Base-by-base conservation (phyloP, 208 protist species). In the Trypanosomatidae sp. region DNA sequence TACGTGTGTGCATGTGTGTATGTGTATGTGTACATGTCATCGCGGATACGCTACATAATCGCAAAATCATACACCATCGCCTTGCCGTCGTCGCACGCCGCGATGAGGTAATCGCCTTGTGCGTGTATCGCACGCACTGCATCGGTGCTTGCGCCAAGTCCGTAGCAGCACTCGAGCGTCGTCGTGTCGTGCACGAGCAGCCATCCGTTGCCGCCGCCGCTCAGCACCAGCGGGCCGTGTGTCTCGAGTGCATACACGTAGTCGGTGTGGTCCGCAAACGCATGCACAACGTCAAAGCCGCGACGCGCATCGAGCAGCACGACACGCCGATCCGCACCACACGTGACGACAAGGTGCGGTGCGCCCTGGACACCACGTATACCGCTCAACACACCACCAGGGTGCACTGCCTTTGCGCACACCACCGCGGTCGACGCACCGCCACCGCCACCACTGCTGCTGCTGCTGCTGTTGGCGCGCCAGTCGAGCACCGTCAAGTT, bases 71-170 rank as follows among this genome's bases (percentile, higher is more conserved):
- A 92, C 3, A 91, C 76, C 24, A 71, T 66, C 0, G 82, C 80
- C 2, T 88, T 88, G 11, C 82, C 82, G 51, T 94, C 86, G 56
- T 94, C 86, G 6, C 86, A 80, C 1, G 79, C 69, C 11, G 68
- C 54, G 4, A 87, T 65, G 3, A 89, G 45, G 48, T 65, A 55
- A 7, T 35, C 27, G 2, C 63, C 61, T 0, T 42, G 60, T 0
- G 79, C 66, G 41, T 55, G 71, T 18, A 91, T 86, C 28, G 82
- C 74, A 0, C 79, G 78, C 24, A 94, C 79, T 0, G 82, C 86
- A 5, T 71, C 75, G 11, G 38, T 52, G 27, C 69, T 79, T 3
- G 79, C 79, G 1, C 67, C 61, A 10, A 92, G 61, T 7, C 77
- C 82, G 59, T 91, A 94, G n/a, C 50, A 66, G 48, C 80, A 71